phyloP scores from a whole-genome alignment of 2,329 filamentous ascomycete genomes.

The Macrophomina tecta region DNA sequence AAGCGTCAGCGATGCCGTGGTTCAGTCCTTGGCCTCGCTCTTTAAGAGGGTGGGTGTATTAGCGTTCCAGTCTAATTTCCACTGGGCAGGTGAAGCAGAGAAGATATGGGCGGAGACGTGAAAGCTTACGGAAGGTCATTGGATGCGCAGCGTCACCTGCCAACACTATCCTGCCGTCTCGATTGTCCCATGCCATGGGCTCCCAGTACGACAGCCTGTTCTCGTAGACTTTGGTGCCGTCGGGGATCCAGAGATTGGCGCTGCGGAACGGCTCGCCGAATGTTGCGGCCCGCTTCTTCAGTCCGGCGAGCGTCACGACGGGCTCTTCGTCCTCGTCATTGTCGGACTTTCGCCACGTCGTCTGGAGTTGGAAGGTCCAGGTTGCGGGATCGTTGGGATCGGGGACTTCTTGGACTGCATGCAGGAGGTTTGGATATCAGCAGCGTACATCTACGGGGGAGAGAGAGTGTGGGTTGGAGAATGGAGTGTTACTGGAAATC shows the following conservation, averaged over 20 bases:
- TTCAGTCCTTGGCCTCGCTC: slow-evolving; percentile 57
- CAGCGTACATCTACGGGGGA: not conserved
- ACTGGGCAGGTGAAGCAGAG: too few relatives aligned
- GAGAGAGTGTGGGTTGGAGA: not conserved
- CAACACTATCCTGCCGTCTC: slow-evolving; percentile 38
- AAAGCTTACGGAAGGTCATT: slow-evolving; percentile 44
- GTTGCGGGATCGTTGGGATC: slow-evolving; percentile 40
- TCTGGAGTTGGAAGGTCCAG: slow-evolving; percentile 44
- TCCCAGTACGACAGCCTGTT: slow-evolving; percentile 43
- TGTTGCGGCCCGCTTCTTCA: slow-evolving; percentile 37
- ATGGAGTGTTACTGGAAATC: slow-evolving; percentile 24
- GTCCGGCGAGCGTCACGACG: slow-evolving; percentile 34
- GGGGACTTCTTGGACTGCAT: slow-evolving; percentile 40
- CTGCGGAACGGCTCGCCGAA: slow-evolving; percentile 49
- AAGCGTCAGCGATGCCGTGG: slow-evolving; percentile 53
- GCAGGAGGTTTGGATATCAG: too few relatives aligned
- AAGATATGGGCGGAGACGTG: too few relatives aligned
- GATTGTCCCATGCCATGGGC: slow-evolving; percentile 44
- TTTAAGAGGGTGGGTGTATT: too few relatives aligned
- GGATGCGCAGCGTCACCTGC: slow-evolving; percentile 50
- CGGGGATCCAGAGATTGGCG: slow-evolving; percentile 44
- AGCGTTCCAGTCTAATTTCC: too few relatives aligned
- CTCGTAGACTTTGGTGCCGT: slow-evolving; percentile 41
- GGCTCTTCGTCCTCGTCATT: slow-evolving; percentile 37
- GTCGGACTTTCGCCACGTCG: slow-evolving; percentile 38